Conservation (phyloP, 2,329 filamentous ascomycete species). For the Tolypocladium tropicale region DNA sequence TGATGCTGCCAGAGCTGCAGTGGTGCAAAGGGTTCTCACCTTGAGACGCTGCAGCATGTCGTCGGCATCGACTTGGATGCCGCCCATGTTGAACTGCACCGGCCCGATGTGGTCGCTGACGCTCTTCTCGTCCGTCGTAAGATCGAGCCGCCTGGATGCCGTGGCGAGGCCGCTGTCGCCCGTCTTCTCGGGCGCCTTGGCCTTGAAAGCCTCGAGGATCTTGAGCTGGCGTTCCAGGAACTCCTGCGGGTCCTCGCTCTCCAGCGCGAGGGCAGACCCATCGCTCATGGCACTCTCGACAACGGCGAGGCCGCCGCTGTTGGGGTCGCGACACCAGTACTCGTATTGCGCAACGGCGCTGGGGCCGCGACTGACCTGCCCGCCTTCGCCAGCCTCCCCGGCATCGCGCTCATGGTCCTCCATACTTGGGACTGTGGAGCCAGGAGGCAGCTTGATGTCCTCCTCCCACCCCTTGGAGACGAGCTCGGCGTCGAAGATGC, state of each 20-base stretch:
- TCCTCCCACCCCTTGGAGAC: constrained; percentile 78
- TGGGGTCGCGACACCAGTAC: constrained; percentile 67
- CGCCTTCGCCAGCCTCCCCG: background rate
- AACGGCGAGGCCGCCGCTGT: constrained; percentile 42
- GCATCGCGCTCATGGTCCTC: constrained; percentile 9
- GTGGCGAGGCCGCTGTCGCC: constrained; percentile 12
- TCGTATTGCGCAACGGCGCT: constrained; percentile 67
- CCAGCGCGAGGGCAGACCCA: constrained; percentile 21
- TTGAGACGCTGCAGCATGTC: constrained; percentile 83
- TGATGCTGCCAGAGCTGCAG: background rate
- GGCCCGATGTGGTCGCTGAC: constrained; percentile 79
- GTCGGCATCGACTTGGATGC: constrained; percentile 90
- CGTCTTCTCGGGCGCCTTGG: constrained; percentile 41
- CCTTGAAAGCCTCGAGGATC: constrained; percentile 55
- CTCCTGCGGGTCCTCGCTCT: constrained; percentile 55
- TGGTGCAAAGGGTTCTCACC: constrained; percentile 35
- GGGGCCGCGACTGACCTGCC: background rate
- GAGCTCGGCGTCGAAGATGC: constrained; percentile 84
- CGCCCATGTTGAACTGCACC: constrained; percentile 96
- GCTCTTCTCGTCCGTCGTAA: constrained; percentile 32
- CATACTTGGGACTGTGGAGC: constrained; percentile 15
- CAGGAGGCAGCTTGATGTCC: constrained; percentile 55
- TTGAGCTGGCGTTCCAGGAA: constrained; percentile 70
- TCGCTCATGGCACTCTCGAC: constrained; percentile 29
- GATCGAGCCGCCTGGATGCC: constrained; percentile 16